phyloP scores from a whole-genome alignment of 2,329 filamentous ascomycete genomes.

The Beauveria sp. region DNA sequence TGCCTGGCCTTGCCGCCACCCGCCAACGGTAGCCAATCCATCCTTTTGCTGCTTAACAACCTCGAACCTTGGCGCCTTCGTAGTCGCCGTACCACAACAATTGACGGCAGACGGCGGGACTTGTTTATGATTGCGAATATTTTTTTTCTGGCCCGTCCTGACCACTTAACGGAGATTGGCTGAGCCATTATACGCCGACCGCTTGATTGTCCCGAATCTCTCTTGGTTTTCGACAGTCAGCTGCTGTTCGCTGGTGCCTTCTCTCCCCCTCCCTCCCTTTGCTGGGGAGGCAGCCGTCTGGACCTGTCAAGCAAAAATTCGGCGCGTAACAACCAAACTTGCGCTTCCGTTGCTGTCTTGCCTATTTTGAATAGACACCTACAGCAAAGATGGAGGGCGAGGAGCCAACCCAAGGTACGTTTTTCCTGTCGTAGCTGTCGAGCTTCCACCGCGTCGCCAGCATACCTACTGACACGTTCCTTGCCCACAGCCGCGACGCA shows the following conservation, averaged over 20 bases:
- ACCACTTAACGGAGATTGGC: too few species aligned
- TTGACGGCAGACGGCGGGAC: too few species aligned
- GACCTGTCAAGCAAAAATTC: not conserved
- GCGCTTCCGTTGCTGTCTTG: not conserved
- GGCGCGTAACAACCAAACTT: not conserved
- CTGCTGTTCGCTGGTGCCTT: not conserved
- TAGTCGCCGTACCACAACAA: not conserved
- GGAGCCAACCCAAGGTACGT: constrained; percentile 35
- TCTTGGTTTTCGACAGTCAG: not conserved
- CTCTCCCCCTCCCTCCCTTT: not conserved
- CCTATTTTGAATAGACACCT: not conserved
- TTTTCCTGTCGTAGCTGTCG: not conserved
- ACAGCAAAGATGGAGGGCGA: constrained; percentile 33
- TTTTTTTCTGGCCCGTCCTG: too few species aligned
- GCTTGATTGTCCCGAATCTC: not conserved
- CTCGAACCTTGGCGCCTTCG: not conserved
- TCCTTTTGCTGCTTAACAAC: not conserved
- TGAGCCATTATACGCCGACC: not conserved
- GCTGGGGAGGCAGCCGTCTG: not conserved
- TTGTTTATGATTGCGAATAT: too few species aligned
- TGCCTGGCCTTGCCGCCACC: not conserved
- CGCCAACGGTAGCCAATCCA: constrained; percentile 11
- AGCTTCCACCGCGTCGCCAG: not conserved
- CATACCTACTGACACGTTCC: not conserved
- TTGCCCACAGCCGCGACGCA: constrained; percentile 57